A percentile compares a stretch with the other conserved stretches of the same genome.
These are phyloP conservation scores for Pleodorina starrii DNA, from an alignment of 139 green algal genomes.

Conservation along the genomic window DNA sequence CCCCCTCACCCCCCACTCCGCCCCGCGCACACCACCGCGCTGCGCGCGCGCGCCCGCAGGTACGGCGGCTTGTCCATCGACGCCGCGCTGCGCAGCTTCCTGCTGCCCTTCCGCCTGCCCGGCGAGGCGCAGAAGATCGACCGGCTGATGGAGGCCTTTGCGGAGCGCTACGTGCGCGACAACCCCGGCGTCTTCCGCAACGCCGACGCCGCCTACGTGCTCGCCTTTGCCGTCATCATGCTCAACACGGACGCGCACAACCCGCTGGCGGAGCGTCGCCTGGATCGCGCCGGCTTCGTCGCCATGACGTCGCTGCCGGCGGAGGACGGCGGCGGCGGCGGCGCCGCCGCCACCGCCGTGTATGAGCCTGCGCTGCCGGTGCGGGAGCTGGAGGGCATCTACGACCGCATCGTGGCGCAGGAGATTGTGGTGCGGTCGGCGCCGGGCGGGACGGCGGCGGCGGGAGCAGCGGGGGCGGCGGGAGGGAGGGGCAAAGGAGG, in stretches of 20 bases:
- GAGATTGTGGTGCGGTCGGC: constrained; percentile 74
- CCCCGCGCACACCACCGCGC: too few relatives aligned
- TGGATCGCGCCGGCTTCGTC: constrained; percentile 87
- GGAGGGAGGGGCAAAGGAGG: not conserved
- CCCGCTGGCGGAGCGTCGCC: constrained; percentile 87
- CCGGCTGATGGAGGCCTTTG: constrained; percentile 92
- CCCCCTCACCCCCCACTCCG: too few relatives aligned
- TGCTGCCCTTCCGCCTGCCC: constrained; percentile 82
- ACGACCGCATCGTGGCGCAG: constrained; percentile 79
- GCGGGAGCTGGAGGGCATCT: constrained; percentile 84
- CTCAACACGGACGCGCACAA: constrained; percentile 98
- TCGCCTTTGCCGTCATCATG: constrained; percentile 96
- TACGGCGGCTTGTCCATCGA: constrained; percentile 79
- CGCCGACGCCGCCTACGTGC: constrained; percentile 90
- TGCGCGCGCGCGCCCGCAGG: not conserved
- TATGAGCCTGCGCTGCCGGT: constrained; percentile 80
- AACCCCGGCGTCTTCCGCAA: constrained; percentile 74
- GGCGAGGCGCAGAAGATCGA: constrained; percentile 95
- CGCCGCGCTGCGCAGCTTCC: constrained; percentile 78
- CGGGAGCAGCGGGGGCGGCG: not conserved
- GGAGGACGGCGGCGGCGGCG: constrained; percentile 34
- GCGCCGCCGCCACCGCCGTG: too few relatives aligned
- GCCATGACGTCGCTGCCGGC: constrained; percentile 75
- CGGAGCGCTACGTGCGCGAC: constrained; percentile 60
- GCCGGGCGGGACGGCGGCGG: not conserved